Conservation (phyloP, 2,329 filamentous ascomycete species). For the Cyphellophora europaea region DNA sequence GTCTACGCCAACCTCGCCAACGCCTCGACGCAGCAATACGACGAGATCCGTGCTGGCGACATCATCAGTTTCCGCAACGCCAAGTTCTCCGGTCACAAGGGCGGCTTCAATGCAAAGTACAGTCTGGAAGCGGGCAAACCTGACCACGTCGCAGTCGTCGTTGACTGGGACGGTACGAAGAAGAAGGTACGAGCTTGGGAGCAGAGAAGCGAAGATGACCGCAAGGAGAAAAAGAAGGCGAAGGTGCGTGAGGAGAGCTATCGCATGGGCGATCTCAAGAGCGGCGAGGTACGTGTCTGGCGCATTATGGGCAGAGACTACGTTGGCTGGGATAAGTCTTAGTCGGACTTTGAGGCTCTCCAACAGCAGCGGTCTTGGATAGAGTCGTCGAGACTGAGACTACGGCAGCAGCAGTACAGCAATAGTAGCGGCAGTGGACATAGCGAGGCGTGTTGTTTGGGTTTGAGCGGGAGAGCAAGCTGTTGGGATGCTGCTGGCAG, state of each 20-base stretch:
- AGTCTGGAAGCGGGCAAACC: constrained; percentile 76
- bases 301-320: constrained; percentile 84
- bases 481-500: no score
- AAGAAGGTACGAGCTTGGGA: constrained; percentile 96
- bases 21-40: constrained; percentile 77
- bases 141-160: constrained; percentile 80
- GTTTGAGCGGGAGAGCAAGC: no score
- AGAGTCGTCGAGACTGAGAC: no score
- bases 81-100: constrained; percentile 89
- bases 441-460: no score
- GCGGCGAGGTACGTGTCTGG: constrained; percentile 96
- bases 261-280: constrained; percentile 81
- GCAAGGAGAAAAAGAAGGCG: constrained; percentile 84
- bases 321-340: constrained; percentile 67
- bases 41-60: constrained; percentile 88
- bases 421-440: no score
- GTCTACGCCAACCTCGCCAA: constrained; percentile 95
- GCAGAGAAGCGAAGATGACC: constrained; percentile 65
- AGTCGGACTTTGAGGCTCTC: no score
- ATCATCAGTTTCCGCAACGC: constrained; percentile 89
- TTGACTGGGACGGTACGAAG: constrained; percentile 97
- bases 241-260: constrained; percentile 94
- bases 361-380: no score
- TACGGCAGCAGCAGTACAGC: no score
- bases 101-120: constrained; percentile 93